phyloP scores from a whole-genome alignment of 345 rosid species.

The Gossypium sturtianum region DNA sequence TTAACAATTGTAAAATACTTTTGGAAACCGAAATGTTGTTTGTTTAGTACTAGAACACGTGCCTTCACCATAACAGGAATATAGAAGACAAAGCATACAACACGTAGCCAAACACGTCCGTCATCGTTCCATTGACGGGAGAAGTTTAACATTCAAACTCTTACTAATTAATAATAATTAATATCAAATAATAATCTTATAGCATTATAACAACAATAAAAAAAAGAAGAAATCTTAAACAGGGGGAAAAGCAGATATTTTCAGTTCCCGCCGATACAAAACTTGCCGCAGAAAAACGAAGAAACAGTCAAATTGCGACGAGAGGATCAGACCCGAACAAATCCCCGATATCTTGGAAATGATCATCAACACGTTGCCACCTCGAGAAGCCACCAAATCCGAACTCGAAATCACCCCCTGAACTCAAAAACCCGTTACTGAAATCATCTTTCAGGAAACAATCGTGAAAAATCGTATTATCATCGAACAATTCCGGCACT shows the following conservation, averaged over 20 bases:
- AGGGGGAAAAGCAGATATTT: slow-evolving; percentile 23
- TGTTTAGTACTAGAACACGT: slow-evolving; percentile 24
- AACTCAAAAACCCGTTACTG: slow-evolving; percentile 27
- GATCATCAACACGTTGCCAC: slow-evolving; percentile 45
- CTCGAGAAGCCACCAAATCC: slow-evolving; percentile 40
- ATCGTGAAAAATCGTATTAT: slow-evolving; percentile 16
- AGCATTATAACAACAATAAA: not conserved
- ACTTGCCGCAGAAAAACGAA: slow-evolving; percentile 21
- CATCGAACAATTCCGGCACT: slow-evolving; percentile 40
- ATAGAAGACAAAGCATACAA: slow-evolving; percentile 11
- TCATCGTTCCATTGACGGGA: slow-evolving; percentile 52
- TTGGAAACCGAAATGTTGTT: too few species aligned
- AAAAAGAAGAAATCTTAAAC: not conserved
- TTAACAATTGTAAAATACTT: too few species aligned
- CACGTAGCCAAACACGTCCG: slow-evolving; percentile 42
- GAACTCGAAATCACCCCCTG: slow-evolving; percentile 34
- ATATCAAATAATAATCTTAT: too few species aligned
- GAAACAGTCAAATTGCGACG: slow-evolving; percentile 29
- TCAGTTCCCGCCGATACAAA: slow-evolving; percentile 43
- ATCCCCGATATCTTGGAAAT: slow-evolving; percentile 73
- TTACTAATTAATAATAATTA: slow-evolving; percentile 17
- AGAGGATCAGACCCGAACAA: slow-evolving; percentile 67
- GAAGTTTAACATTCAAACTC: slow-evolving; percentile 1
- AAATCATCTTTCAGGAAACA: slow-evolving; percentile 29
- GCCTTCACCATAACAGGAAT: slow-evolving; percentile 13